Evolutionary conservation across 176 grass and related monocot genomes (phyloP), one percentile per base, ranked within the genome.

Genomic region (Avena insularis): DNA sequence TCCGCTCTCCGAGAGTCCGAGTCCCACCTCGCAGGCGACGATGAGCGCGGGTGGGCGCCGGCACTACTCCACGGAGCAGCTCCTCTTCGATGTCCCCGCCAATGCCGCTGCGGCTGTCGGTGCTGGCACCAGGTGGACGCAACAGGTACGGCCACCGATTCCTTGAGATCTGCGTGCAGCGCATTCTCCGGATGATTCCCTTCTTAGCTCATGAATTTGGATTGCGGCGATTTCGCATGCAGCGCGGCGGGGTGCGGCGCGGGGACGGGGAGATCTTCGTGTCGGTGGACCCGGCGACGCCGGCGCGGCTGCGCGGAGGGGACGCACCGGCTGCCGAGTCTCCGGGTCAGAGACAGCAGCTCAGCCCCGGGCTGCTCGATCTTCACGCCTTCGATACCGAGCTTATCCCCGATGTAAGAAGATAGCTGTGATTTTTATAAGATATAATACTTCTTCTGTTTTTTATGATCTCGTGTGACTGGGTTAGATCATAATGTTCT

Each of bases 341-440:
- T 23, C 86, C 86, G 58, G 83, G 91, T 46, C 69, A 71, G 57
- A 79, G 83, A 82, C 91, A 89, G 80, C 92, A 96, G 87, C 86
- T 94, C 80, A 99, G 97, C 53, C 97, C 97, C 2, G 97, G 97
- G 4, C 85, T 99, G 77, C 91, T 99, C 84, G 97, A 99, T 87
- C 90, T 99, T 70, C 97, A 99, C 25, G 92, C 94, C 8, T 90
- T 94, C 36, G 94, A 99, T 74, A 99, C 94, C 9, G 97, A 99
- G 89, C 92, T 99, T 36, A 93, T 99, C 57, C 89, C 92, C 12
- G 94, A 99, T 69, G 97, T 99, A 91, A 94, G 82, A 63, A 6
- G 59, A 71, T 14, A 38, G 79, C 43, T 59, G 53, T 25, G 49
- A 75, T 33, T 90, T 77, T 35, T 77, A 35, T 2, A 40, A 25